Conservation (phyloP, 768 basidiomycete genomes). For the Hemileccinum impolitum region DNA sequence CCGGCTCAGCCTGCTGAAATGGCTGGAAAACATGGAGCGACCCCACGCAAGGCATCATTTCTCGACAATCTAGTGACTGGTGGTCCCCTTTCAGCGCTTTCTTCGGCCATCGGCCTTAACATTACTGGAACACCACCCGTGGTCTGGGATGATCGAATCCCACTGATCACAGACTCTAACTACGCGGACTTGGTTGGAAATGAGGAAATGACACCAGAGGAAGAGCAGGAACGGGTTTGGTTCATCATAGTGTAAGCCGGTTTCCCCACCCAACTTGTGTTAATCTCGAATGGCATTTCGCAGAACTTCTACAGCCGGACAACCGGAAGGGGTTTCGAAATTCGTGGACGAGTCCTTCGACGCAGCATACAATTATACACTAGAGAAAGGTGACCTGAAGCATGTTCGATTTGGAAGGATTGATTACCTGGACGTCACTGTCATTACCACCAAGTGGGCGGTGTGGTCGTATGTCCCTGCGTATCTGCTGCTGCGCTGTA, state of each 20-base stretch:
- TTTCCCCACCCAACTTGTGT: neutral
- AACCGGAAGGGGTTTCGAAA: slow-evolving; percentile 64
- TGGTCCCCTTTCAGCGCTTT: slow-evolving; percentile 51
- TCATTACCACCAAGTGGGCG: slow-evolving; percentile 80
- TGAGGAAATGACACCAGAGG: slow-evolving; percentile 60
- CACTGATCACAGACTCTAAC: slow-evolving; percentile 81
- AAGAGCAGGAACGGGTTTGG: slow-evolving; percentile 72
- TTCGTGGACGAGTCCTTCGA: slow-evolving; percentile 74
- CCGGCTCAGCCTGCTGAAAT: slow-evolving; percentile 19
- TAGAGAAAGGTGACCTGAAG: slow-evolving; percentile 57
- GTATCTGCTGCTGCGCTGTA: neutral
- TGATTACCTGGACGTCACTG: slow-evolving; percentile 83
- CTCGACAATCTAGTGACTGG: slow-evolving; percentile 43
- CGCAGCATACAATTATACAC: slow-evolving; percentile 62
- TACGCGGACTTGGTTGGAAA: slow-evolving; percentile 69
- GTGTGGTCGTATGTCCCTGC: slow-evolving; percentile 68
- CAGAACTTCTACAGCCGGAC: slow-evolving; percentile 57
- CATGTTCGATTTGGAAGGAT: slow-evolving; percentile 81
- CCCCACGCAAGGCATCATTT: slow-evolving; percentile 20
- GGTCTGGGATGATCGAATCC: slow-evolving; percentile 69
- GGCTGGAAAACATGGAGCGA: slow-evolving; percentile 20
- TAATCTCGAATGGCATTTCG: neutral
- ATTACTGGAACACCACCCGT: slow-evolving; percentile 49
- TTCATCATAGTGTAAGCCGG: slow-evolving; percentile 66
- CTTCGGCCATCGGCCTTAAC: slow-evolving; percentile 65